Percentiles rank a stretch among this genome's conserved stretches.
Evolutionary conservation across 257 asterid species (phyloP).

Genomic region (Nicotiana tabacum): DNA sequence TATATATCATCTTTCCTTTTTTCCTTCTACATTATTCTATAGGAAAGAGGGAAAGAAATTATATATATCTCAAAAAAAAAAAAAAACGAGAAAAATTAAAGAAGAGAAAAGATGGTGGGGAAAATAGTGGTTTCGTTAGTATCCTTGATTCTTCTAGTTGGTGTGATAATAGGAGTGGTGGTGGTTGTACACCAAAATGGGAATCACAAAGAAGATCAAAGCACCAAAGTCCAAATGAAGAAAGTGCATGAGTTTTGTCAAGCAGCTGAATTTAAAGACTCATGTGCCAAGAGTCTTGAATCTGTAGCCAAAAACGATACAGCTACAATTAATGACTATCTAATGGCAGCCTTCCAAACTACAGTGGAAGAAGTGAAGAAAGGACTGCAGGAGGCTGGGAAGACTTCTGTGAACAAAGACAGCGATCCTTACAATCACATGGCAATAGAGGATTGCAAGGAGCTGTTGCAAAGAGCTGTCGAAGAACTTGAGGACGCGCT

Average conservation of each 20-base stretch:
- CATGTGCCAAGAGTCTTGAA: constrained; percentile 43
- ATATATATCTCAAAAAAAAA: too few relatives aligned
- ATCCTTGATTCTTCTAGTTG: constrained; percentile 52
- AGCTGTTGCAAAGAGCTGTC: constrained; percentile 36
- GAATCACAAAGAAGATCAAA: neutral
- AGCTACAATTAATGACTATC: constrained; percentile 51
- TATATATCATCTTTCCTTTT: constrained; percentile 8
- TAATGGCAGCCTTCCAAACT: constrained; percentile 38
- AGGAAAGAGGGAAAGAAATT: constrained; percentile 8
- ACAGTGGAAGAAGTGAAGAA: constrained; percentile 34
- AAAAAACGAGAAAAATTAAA: neutral
- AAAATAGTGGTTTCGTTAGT: constrained; percentile 33
- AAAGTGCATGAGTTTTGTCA: constrained; percentile 45
- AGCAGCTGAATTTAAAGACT: constrained; percentile 37
- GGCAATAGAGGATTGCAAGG: constrained; percentile 60
- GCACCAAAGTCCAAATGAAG: constrained; percentile 30
- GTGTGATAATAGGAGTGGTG: constrained; percentile 50
- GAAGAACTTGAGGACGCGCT: constrained; percentile 40
- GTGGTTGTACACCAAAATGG: constrained; percentile 17
- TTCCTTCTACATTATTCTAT: neutral
- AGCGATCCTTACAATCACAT: constrained; percentile 28
- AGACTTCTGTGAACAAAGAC: constrained; percentile 18
- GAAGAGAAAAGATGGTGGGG: constrained; percentile 27
- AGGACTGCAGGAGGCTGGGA: constrained; percentile 22
- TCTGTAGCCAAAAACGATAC: constrained; percentile 36